Evolutionary conservation across 2,329 filamentous ascomycete species (phyloP), one percentile per base, ranked within the genome.

Genomic region (Xylaria sp.): DNA sequence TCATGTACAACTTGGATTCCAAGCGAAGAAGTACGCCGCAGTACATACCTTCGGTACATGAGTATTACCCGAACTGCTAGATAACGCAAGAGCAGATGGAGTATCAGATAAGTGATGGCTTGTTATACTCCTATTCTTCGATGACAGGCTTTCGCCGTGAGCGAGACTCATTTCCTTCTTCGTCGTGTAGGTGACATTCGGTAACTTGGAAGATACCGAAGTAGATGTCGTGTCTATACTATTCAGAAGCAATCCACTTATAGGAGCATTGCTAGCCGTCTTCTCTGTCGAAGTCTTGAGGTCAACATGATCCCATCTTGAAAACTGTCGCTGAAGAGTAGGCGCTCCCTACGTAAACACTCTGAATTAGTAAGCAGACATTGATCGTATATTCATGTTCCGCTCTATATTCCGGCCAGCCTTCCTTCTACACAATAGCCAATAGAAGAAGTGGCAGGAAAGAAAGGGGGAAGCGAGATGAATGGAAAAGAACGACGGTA

Each of bases 251-350:
- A 53, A 5, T 10, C 50, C 18, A 8, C 27, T 53, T n/a, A 5
- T 32, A 21, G 25, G 8, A 3, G 8, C 23, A 27, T 18, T 29
- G 8, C 13, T 12, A 23, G 8, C 5, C 27, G 40, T 29, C 13
- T 54, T 48, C 16, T 27, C 40, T 25, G 57, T 55, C 23, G 53
- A 21, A 21, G 63, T 55, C 29, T 53, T 48, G 6, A 9, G 12
- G 1, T 58, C 29, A 6, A 18, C 29, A 50, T 10, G 23, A 29
- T 58, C 32, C 29, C 23, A 23, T 1, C 10, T 23, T 29, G 53
- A 32, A 42, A 18, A 50, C 16, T 29, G n/a, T 25, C 23, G 23
- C 4, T 23, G 42, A 18, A 58, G 18, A 55, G 32, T 63, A 18
- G 8, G 53, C 2, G 25, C 35, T 37, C n/a, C 35, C 65, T 66